A percentile compares a stretch with the other conserved stretches of the same genome.
phyloP scores from a whole-genome alignment of 371 early-diverging fungal species.

The Rhizopus delemar region DNA sequence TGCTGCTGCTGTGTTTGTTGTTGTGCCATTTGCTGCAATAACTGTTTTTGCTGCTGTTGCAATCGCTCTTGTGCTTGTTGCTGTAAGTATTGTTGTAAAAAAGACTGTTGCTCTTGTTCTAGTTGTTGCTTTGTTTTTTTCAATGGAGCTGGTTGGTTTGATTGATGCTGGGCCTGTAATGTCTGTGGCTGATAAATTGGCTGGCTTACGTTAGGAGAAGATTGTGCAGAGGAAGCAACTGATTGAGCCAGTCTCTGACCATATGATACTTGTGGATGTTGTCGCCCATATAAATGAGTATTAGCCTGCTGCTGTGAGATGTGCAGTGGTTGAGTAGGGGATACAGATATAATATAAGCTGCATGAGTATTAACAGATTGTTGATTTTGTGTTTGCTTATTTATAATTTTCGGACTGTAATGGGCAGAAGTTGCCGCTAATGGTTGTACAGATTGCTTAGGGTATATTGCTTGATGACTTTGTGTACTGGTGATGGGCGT shows the following conservation, averaged over 20 bases:
- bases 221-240: background rate
- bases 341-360: background rate
- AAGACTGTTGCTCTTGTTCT: background rate
- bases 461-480: background rate
- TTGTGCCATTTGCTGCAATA: background rate
- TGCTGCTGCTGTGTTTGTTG: conserved; percentile 8
- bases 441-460: background rate
- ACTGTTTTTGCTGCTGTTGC: background rate
- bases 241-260: background rate
- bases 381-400: background rate
- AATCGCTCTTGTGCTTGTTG: conserved; percentile 1
- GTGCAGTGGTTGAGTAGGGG: background rate
- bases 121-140: background rate
- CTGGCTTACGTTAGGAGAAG: background rate
- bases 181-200: background rate
- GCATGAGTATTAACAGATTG: background rate
- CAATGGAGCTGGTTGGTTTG: conserved; percentile 2
- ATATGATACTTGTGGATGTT: background rate
- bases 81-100: conserved; percentile 1
- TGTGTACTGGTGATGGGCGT: background rate
- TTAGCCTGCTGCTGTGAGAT: background rate
- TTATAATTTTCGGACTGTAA: background rate
- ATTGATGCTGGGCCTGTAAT: background rate
- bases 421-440: background rate
- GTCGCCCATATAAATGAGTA: background rate